Base-by-base conservation (phyloP, 257 asterid species). In the Leonotis leonurus region DNA sequence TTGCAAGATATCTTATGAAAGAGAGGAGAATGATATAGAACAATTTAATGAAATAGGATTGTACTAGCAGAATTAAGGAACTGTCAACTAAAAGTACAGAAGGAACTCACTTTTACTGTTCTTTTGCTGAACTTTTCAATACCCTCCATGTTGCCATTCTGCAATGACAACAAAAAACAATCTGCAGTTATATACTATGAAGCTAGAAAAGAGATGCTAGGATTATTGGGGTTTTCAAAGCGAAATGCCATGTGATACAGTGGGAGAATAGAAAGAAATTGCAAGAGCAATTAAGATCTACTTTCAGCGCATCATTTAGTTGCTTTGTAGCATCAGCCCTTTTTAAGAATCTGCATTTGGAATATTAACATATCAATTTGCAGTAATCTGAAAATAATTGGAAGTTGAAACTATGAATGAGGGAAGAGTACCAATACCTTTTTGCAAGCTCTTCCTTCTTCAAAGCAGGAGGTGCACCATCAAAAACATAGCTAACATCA, bases 121-220 rank as follows among this genome's bases (percentile, higher is more conserved):
- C 99, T 75, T 80, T 93, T 93, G 64, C 99, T 93, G 70, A 83
- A 93, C 75, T 93, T 89, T 80, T 93, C 99, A 50, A 93, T 85
- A 21, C 89, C 97, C 77, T 89, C 95, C 77, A 65, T 69, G 70
- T 81, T 78, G 22, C 96, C 95, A 3, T 68, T 35, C 97, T 89
- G 81, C 70, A 76, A 66, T 53, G 54, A 64, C 59, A 53, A 46
- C 21, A 21, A 61, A 35, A 63, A 48, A 14, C 13, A 62, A 64
- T 40, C 5, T 59, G 49, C 35, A 36, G 60, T 62, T 51, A 53
- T 65, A 61, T 63, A 33, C 43, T 56, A 39, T 12, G 29, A 13
- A 48, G 46, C 48, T 6, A 7, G 43, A 56, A 57, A 55, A 65
- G 9, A 40, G 56, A 53, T 9, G 11, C 46, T 22, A 26, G n/a